phyloP scores from a whole-genome alignment of 164 flowering plant species.

The Akebia trifoliata region DNA sequence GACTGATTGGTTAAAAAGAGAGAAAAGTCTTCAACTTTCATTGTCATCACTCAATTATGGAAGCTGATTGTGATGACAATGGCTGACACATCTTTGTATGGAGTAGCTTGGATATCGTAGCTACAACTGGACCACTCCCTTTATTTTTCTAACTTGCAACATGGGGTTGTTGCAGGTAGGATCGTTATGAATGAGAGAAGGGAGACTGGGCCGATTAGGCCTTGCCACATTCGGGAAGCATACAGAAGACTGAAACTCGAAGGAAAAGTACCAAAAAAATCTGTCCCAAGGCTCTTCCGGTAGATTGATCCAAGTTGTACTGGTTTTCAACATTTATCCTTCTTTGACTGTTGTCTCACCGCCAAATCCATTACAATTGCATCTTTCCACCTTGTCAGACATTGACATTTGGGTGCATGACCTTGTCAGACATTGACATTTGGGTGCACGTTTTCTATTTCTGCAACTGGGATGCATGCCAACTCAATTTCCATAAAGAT shows the following conservation, averaged over 20 bases:
- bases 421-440: too few species aligned
- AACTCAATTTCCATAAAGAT: too few species aligned
- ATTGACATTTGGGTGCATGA: too few species aligned
- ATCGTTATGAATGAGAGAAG: conserved; percentile 81
- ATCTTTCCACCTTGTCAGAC: too few species aligned
- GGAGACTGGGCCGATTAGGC: conserved; percentile 87
- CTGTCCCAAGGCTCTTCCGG: conserved; percentile 80
- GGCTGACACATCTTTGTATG: too few species aligned
- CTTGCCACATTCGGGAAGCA: conserved; percentile 92
- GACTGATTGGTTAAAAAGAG: neutral
- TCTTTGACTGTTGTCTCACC: neutral
- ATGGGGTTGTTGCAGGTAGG: conserved; percentile 46
- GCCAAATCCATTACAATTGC: too few species aligned
- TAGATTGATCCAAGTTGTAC: conserved; percentile 19
- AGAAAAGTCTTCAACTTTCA: neutral
- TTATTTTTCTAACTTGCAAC: neutral
- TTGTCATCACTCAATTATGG: too few species aligned
- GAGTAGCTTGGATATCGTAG: too few species aligned
- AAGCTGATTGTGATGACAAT: too few species aligned
- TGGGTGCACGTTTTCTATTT: too few species aligned
- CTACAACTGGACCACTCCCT: neutral
- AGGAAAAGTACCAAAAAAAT: conserved; percentile 77
- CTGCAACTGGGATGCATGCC: too few species aligned
- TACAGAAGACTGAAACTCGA: conserved; percentile 88
- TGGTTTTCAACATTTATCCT: neutral